Base-by-base conservation (phyloP, 768 basidiomycete genomes). In the Panus rudis region DNA sequence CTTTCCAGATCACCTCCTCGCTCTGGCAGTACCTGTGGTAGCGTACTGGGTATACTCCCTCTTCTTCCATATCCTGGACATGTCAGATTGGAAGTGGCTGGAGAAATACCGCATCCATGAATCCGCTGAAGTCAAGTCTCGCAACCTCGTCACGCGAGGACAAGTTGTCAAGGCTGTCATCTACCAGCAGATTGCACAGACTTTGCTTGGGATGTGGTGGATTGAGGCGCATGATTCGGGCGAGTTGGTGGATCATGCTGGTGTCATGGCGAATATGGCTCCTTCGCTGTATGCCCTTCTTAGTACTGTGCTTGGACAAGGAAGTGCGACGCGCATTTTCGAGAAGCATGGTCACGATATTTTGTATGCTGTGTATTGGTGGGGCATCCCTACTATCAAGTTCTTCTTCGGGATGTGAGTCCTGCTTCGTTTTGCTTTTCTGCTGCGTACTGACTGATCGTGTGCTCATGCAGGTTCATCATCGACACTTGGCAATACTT, bases 401-500 rank as follows among this genome's bases (percentile, higher is more conserved):
- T 64, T 93, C 25, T 49, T 87, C 0, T 65, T 79, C 22, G 92
- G 91, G 11, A 83, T 92, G 94, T 97, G 58, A 59, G 92, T 81
- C 6, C n/a, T 17, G 7, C 22, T 37, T 43, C 28, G n/a, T 39
- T 22, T 28, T 43, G 27, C 32, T 20, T 12, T 43, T 5, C 32
- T 31, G 23, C 28, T 25, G 11, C 5, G 40, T 24, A n/a, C 38
- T 47, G 17, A 46, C 23, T 34, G n/a, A 21, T 5, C 20, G n/a
- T n/a, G n/a, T n/a, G n/a, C 28, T 28, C 19, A 16, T 19, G 3
- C 48, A 94, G 96, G 70, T 88, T 96, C 63, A 58, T 92, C 46
- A 82, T 98, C 53, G 96, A 99, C 67, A 92, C 92, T 24, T 97
- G 92, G 92, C 93, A 99, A 62, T 99, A 98, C 65, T 92, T 93